phyloP scores from a whole-genome alignment of 495 filamentous ascomycete species.

The Bacidia gigantensis region DNA sequence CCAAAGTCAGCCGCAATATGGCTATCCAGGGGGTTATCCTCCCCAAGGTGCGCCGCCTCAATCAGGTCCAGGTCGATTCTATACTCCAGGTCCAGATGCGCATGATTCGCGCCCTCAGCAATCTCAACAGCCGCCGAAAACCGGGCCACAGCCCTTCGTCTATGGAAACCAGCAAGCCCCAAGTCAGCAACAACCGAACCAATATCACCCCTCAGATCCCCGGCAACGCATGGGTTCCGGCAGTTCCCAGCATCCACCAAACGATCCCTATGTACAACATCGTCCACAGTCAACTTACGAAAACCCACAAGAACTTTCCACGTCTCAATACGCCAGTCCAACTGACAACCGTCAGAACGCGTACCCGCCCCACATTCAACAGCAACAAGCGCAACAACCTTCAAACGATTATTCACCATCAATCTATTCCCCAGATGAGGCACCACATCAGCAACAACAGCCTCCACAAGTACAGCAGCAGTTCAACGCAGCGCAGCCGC shows the following conservation, averaged over 20 bases:
- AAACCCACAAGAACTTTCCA: constrained; percentile 71
- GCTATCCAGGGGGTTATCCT: constrained; percentile 40
- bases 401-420: constrained; percentile 43
- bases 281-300: constrained; percentile 62
- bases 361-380: constrained; percentile 29
- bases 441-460: constrained; percentile 22
- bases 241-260: constrained; percentile 23
- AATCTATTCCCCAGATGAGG: constrained; percentile 42
- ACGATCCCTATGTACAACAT: constrained; percentile 33
- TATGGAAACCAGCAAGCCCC: constrained; percentile 23
- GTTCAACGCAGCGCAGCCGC: constrained; percentile 27
- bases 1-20: constrained; percentile 47
- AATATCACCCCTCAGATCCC: constrained; percentile 29
- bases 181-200: constrained; percentile 25
- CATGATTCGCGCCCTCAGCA: constrained; percentile 16
- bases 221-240: constrained; percentile 28
- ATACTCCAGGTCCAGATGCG: constrained; percentile 41
- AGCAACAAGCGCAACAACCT: constrained; percentile 26
- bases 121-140: constrained; percentile 19
- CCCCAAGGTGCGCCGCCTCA: constrained; percentile 41
- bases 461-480: constrained; percentile 18
- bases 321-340: constrained; percentile 73
- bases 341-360: constrained; percentile 38
- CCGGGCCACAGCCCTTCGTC: constrained; percentile 27
- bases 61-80: constrained; percentile 56